Conservation (phyloP, 768 basidiomycete genomes). For the Lentinula boryana region DNA sequence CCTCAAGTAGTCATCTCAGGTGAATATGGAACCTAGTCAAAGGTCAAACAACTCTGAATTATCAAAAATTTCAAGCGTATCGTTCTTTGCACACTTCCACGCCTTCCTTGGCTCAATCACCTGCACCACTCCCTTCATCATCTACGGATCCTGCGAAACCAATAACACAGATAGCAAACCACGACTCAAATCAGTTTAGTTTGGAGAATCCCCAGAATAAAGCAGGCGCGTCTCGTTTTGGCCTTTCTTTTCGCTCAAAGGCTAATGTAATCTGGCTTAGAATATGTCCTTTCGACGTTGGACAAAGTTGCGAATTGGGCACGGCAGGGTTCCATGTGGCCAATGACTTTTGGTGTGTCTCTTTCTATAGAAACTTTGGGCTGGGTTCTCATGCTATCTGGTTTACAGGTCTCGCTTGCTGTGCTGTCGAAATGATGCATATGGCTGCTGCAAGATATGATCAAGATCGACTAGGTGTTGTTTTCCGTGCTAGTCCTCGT, state of each 20-base stretch:
- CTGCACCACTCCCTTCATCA: slow-evolving; percentile 29
- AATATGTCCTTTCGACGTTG: slow-evolving; percentile 93
- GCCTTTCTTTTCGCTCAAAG: background rate
- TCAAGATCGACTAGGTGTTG: slow-evolving; percentile 93
- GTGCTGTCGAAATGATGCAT: slow-evolving; percentile 99
- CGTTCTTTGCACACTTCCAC: slow-evolving; percentile 55
- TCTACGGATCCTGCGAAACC: slow-evolving; percentile 44
- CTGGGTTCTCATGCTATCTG: slow-evolving; percentile 12
- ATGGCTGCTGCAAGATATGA: slow-evolving; percentile 99
- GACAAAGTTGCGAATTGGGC: slow-evolving; percentile 99
- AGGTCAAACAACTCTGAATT: slow-evolving; percentile 10
- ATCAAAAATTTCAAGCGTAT: slow-evolving; percentile 25
- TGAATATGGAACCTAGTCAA: slow-evolving; percentile 14
- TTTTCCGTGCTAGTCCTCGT: slow-evolving; percentile 98
- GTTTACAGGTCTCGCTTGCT: slow-evolving; percentile 83
- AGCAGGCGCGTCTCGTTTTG: slow-evolving; percentile 52
- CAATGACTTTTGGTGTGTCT: slow-evolving; percentile 84
- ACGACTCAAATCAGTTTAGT: slow-evolving; percentile 78
- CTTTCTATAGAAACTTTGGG: background rate
- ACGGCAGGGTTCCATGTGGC: slow-evolving; percentile 98
- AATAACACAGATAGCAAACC: slow-evolving; percentile 66
- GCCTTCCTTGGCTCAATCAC: slow-evolving; percentile 31
- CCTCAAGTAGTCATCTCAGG: slow-evolving; percentile 39
- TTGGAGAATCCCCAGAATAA: slow-evolving; percentile 86
- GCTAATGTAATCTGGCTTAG: slow-evolving; percentile 30